phyloP scores from a whole-genome alignment of 768 basidiomycete genomes.

The Vararia minispora region DNA sequence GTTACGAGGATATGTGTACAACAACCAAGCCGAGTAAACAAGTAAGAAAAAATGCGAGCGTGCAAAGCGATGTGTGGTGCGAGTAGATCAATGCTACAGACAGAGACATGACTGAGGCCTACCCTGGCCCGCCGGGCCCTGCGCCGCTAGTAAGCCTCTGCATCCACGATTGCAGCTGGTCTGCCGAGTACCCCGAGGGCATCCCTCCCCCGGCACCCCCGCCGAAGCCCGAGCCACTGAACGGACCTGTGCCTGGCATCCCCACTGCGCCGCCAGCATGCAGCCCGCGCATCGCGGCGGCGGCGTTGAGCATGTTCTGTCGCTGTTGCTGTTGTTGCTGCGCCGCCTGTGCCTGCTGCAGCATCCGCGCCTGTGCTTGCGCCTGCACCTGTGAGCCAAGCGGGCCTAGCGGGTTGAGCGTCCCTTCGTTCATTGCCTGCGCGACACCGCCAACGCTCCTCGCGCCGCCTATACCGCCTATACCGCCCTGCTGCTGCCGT shows the following conservation, averaged over 20 bases:
- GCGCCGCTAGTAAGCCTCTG: constrained; percentile 8
- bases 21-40: too few relatives aligned
- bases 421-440: background rate
- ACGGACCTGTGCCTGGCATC: constrained; percentile 4
- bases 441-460: background rate
- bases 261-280: constrained; percentile 1
- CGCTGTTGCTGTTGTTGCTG: too few relatives aligned
- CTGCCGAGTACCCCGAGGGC: constrained; percentile 4
- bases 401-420: constrained; percentile 6
- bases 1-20: too few relatives aligned
- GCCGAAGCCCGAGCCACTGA: background rate
- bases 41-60: too few relatives aligned
- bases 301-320: constrained; percentile 5
- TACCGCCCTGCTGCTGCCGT: constrained; percentile 7
- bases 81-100: too few relatives aligned
- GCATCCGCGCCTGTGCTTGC: too few relatives aligned
- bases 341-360: constrained; percentile 6
- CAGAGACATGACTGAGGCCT: too few relatives aligned
- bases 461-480: background rate
- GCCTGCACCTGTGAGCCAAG: too few relatives aligned
- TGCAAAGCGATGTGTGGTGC: too few relatives aligned
- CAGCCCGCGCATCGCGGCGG: background rate
- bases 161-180: constrained; percentile 12
- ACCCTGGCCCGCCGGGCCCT: constrained; percentile 7
- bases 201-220: constrained; percentile 2